These are phyloP conservation scores for Botrytis aclada DNA, from an alignment of 2,329 filamentous ascomycete species.

Conservation along the genomic window DNA sequence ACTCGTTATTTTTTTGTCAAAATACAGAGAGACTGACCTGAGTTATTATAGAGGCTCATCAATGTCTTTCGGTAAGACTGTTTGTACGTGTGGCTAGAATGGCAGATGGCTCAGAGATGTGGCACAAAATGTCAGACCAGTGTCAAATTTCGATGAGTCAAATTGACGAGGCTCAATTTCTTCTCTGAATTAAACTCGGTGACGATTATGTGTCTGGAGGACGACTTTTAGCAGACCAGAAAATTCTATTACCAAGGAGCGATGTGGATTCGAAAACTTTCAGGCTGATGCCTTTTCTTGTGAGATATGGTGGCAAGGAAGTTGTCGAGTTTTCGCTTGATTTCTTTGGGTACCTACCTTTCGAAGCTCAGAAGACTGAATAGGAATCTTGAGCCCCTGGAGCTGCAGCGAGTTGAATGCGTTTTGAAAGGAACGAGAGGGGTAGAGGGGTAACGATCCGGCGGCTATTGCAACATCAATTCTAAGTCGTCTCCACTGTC, in stretches of 20 bases:
- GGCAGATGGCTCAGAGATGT: neutral
- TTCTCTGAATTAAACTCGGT: neutral
- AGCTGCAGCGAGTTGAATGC: neutral
- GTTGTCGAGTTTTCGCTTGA: neutral
- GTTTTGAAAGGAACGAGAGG: no score
- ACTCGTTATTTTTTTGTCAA: neutral
- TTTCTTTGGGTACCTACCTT: neutral
- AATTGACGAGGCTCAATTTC: neutral
- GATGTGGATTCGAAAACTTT: neutral
- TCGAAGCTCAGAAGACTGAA: neutral
- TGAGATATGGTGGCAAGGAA: neutral
- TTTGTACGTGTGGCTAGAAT: neutral
- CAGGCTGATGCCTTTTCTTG: neutral
- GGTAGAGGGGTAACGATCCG: neutral
- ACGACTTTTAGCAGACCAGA: neutral
- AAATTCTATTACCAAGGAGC: neutral
- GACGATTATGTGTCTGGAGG: neutral
- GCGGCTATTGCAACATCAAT: slow-evolving; percentile 1
- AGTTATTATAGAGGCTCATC: neutral
- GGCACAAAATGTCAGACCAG: neutral
- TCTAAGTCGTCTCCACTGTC: neutral
- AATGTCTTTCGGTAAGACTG: neutral
- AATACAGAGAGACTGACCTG: neutral
- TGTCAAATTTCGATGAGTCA: neutral
- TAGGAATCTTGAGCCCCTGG: neutral